Evolutionary conservation across 2,329 filamentous ascomycete genomes (phyloP).

Genomic region (Didymella pomorum): DNA sequence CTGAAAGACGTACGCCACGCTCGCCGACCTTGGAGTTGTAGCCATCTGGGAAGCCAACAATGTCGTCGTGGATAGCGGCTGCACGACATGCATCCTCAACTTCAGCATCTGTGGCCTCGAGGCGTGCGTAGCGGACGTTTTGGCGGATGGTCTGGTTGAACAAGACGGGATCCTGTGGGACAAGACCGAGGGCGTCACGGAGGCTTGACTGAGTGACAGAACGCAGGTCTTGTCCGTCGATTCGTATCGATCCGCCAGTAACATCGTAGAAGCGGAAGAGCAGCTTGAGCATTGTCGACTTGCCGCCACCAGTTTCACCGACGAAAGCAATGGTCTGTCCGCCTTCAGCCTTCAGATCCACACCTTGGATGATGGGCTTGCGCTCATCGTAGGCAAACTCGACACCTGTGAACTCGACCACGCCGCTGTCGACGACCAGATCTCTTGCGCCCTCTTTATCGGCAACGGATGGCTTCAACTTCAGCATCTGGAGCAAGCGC

Average conservation of each 20-base stretch:
- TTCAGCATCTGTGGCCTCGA: conserved; percentile 68
- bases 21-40: conserved; percentile 53
- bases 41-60: conserved; percentile 62
- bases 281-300: conserved; percentile 69
- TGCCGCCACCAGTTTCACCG: conserved; percentile 69
- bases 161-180: conserved; percentile 69
- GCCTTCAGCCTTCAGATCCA: conserved; percentile 59
- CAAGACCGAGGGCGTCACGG: conserved; percentile 66
- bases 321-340: conserved; percentile 68
- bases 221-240: conserved; percentile 68
- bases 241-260: conserved; percentile 60
- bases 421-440: conserved; percentile 57
- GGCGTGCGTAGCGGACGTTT: conserved; percentile 70
- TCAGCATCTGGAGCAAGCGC: conserved; percentile 64
- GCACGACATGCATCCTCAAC: conserved; percentile 67
- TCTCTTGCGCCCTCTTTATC: conserved; percentile 52
- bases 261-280: conserved; percentile 69
- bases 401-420: conserved; percentile 64
- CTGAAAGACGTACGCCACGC: conserved; percentile 61
- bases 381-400: conserved; percentile 64
- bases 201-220: conserved; percentile 66
- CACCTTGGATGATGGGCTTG: conserved; percentile 59
- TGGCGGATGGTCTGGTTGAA: conserved; percentile 72
- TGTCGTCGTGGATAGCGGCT: conserved; percentile 71
- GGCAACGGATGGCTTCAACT: conserved; percentile 64